Base-by-base conservation (phyloP, 2,329 filamentous ascomycete genomes). In the Neofusicoccum umdonicola region DNA sequence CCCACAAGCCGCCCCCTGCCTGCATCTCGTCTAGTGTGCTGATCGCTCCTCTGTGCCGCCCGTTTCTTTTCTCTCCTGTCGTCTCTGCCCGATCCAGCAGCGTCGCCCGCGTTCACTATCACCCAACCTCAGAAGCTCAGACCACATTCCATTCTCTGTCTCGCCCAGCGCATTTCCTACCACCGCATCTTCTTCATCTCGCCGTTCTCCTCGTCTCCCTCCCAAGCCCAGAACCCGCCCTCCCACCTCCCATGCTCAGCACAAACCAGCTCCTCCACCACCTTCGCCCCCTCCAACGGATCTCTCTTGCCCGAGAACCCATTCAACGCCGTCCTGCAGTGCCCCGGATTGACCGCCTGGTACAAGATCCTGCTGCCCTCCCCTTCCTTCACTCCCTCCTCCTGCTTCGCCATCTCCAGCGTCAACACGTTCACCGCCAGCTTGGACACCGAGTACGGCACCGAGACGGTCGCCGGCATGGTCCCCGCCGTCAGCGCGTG, bases 401-500 rank as follows among this genome's bases (percentile, higher is more conserved):
- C 56, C 15, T 39, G 15, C 44, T 67, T 67, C 41, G 62, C 63
- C 68, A 70, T 68, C 62, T 71, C 70, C 9, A 71, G 56, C 41
- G 67, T 73, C 62, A 71, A 35, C 7, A 66, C 66, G 37, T 72
- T 71, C 58, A 73, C 51, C 27, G 68, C 70, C 13, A 65, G 63
- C 64, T 72, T 73, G 1, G 64, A 67, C 9, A 70, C 64, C 7
- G 66, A 66, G 42, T 71, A 72, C n/a, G 68, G 61, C 65, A 69
- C 70, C 45, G 65, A 68, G 63, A 62, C 69, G 62, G 68, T 74
- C 0, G 72, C 71, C 1, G 74, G 73, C 51, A 73, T 70, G 39
- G 73, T 72, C 17, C 68, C 70, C 2, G 63, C 66, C 13, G 68
- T 66, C 31, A 68, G 65, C 5, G 63, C 64, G 13, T 62, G 52